Conservation (phyloP, 1,284 basidiomycete species). For the Tremellales sp. region DNA sequence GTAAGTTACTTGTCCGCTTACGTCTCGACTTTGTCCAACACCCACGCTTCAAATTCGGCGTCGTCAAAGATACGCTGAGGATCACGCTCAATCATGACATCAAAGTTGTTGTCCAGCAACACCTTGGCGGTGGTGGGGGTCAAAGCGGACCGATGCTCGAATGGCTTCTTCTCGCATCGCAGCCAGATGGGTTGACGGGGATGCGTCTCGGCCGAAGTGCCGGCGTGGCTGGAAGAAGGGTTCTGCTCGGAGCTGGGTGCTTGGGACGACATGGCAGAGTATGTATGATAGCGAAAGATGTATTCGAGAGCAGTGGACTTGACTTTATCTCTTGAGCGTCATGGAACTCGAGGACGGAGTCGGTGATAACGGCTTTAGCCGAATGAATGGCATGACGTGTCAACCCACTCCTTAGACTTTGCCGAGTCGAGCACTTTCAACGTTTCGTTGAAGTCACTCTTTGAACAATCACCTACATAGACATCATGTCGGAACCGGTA, state of each 20-base stretch:
- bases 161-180: constrained; percentile 90
- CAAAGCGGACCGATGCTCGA: constrained; percentile 88
- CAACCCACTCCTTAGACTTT: background rate
- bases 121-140: constrained; percentile 88
- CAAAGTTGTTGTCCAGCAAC: constrained; percentile 86
- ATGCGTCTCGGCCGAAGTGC: constrained; percentile 36
- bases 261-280: background rate
- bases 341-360: background rate
- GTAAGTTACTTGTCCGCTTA: too few species aligned
- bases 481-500: constrained; percentile 22
- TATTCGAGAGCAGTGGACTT: background rate
- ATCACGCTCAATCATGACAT: constrained; percentile 89
- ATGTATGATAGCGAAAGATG: background rate
- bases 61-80: constrained; percentile 94
- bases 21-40: too few species aligned
- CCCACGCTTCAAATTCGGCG: constrained; percentile 85
- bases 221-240: constrained; percentile 21
- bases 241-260: constrained; percentile 7
- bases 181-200: constrained; percentile 64
- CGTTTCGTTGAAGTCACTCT: background rate
- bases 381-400: background rate
- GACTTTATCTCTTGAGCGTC: background rate
- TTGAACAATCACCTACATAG: background rate
- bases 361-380: background rate
- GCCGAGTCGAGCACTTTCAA: background rate